Evolutionary conservation across 116 monocot genomes (phyloP), one percentile per base, ranked within the genome.

Genomic region (Phalaenopsis hybrid): DNA sequence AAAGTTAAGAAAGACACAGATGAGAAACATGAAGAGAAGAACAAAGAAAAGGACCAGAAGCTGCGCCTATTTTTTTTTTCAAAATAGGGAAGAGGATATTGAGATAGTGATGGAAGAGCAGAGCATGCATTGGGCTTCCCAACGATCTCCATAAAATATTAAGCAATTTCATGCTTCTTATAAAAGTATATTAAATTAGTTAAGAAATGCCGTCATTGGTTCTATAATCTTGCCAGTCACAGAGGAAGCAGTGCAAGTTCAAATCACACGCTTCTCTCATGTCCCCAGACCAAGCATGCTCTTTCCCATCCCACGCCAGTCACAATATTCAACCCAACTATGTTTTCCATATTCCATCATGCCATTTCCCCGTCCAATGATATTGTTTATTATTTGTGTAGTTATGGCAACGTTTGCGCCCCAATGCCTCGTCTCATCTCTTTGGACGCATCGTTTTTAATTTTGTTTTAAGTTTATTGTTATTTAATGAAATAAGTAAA

Each of bases 231-330:
- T 72, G 72, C 72, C 72, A 72, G 72, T 4, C 34, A 13, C 72
- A 72, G 72, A 72, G 72, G 72, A 72, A 72, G 72, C 72, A 72
- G 37, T 33, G 28, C 6, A 10, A 72, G 72, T 34, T 33, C 37
- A 37, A 33, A 72, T 28, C 72, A 72, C 72, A 72, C 34, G 72
- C 72, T 72, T 37, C 37, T 72, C 72, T 72, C 72, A 37, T 33
- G 34, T 37, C 37, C 72, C 34, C 72, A 72, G 72, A 72, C 72
- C 72, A 72, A 72, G 72, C 72, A 72, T 72, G 72, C 72, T 72
- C 72, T 72, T 37, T 72, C 72, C 34, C 37, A 72, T 72, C 72
- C 72, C 72, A 72, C 72, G 72, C 72, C 33, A 72, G 33, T 15
- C 52, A 52, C 10, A 13, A 52, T 52, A 52, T 52, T 52, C 52